Base-by-base conservation (phyloP, 306 rosid species). In the barrel medic (Medicago truncatula) region DNA sequence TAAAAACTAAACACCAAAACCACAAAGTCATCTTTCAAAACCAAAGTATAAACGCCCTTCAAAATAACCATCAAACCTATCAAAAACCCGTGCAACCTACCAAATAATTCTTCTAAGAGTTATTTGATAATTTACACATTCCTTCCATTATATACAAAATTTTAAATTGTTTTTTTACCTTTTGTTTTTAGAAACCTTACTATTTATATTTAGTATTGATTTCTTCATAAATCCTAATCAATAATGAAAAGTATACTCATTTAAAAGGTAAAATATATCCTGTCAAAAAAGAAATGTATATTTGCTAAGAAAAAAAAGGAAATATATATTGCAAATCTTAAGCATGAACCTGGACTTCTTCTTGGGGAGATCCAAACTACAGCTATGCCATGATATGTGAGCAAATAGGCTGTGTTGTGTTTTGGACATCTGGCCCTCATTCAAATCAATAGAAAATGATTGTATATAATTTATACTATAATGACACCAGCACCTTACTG, bases 281-380 rank as follows among this genome's bases (percentile, higher is more conserved):
- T 1, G 28, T 23, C 28, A 2, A 23, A 23, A 23, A 1, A 23
- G 28, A 23, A 23, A n/a, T n/a, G 28, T 23, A 23, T 23, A 23
- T 23, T 23, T 23, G 28, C n/a, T 23, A 1, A 23, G 2, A 23
- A 23, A 1, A 13, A 61, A 28, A 31, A 0, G 6, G 14, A 61
- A 7, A 31, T 5, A 59, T 31, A 7, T 34, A 15, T 62, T 62
- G 10, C 14, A 62, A 34, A 34, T 11, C 13, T 15, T 62, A 5
- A 62, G 7, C 41, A 5, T 58, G 83, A 58, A 80, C 71, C 71
- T 74, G 16, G 71, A 47, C 80, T 4, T 67, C 36, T 74, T 47
- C 49, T 46, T 2, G 2, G 60, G 3, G 0, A 74, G 8, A 39
- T 80, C 1, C 79, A 67, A 67, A 59, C 36, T 66, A 18, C 6